phyloP scores from a whole-genome alignment of 2,329 filamentous ascomycete species.

The Fusarium miscanthi region DNA sequence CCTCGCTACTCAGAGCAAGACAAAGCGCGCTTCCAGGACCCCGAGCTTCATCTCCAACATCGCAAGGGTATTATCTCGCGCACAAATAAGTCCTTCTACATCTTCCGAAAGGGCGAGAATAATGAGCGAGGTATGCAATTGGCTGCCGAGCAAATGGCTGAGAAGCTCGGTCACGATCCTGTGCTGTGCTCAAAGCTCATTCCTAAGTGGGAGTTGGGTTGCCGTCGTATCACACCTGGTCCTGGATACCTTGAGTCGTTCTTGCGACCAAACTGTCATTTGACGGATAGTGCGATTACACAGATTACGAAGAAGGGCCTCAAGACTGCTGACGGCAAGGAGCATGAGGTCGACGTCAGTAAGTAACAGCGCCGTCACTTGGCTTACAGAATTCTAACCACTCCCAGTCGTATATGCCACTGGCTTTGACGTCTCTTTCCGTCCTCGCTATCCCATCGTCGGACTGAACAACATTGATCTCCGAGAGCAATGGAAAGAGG shows the following conservation, averaged over 20 bases:
- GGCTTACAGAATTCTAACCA: neutral
- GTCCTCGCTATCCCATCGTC: conserved; percentile 61
- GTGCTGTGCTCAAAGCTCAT: conserved; percentile 36
- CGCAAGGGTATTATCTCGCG: conserved; percentile 52
- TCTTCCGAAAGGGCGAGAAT: conserved; percentile 39
- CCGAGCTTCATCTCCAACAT: conserved; percentile 62
- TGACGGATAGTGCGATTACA: conserved; percentile 36
- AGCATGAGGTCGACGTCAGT: conserved; percentile 40
- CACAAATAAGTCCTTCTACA: conserved; percentile 52
- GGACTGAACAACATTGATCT: conserved; percentile 61
- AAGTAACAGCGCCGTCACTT: neutral
- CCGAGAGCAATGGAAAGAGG: conserved; percentile 62
- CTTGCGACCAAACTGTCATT: conserved; percentile 32
- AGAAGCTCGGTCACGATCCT: conserved; percentile 38
- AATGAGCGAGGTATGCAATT: conserved; percentile 38
- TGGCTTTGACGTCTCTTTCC: conserved; percentile 65
- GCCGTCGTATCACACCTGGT: conserved; percentile 35
- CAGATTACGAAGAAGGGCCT: conserved; percentile 34
- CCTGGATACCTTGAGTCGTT: conserved; percentile 40
- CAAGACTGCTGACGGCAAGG: conserved; percentile 33
- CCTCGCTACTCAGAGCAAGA: conserved; percentile 51
- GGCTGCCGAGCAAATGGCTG: conserved; percentile 38
- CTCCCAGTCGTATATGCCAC: conserved; percentile 63
- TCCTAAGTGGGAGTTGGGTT: conserved; percentile 39
- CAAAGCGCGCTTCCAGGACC: conserved; percentile 62